These are phyloP conservation scores for Ogataea trehalophila DNA, from an alignment of 805 yeast genomes.

Conservation along the genomic window DNA sequence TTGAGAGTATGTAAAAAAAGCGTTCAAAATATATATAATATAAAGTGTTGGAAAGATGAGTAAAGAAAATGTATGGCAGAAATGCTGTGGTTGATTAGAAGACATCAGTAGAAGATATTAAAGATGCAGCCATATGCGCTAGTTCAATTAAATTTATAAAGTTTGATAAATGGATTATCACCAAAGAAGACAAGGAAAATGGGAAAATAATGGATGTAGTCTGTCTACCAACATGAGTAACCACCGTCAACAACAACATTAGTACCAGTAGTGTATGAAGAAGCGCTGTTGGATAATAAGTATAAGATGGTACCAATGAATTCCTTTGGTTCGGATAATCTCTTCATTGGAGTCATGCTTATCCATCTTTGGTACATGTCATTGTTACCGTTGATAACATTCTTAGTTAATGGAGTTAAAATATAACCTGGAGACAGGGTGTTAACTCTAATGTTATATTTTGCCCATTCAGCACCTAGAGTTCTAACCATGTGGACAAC, in stretches of 20 bases:
- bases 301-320: slow-evolving; percentile 73
- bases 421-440: slow-evolving; percentile 79
- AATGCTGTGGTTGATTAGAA: too few species aligned
- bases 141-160: not conserved
- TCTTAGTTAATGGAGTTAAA: slow-evolving; percentile 70
- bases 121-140: too few species aligned
- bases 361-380: slow-evolving; percentile 70
- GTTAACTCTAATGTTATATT: slow-evolving; percentile 69
- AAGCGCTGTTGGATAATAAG: slow-evolving; percentile 65
- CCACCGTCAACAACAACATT: slow-evolving; percentile 85
- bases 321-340: slow-evolving; percentile 84
- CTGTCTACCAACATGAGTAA: slow-evolving; percentile 67
- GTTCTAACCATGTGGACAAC: slow-evolving; percentile 75
- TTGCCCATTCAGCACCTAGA: slow-evolving; percentile 80
- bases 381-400: slow-evolving; percentile 55
- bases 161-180: not conserved
- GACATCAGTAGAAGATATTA: too few species aligned
- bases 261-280: slow-evolving; percentile 79
- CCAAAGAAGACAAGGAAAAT: too few species aligned
- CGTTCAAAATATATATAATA: too few species aligned
- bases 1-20: too few species aligned
- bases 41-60: too few species aligned
- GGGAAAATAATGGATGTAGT: too few species aligned
- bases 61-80: too few species aligned
- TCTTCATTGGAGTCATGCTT: slow-evolving; percentile 63